Conservation (phyloP, 805 yeast genomes). For the Saturnispora dispora region DNA sequence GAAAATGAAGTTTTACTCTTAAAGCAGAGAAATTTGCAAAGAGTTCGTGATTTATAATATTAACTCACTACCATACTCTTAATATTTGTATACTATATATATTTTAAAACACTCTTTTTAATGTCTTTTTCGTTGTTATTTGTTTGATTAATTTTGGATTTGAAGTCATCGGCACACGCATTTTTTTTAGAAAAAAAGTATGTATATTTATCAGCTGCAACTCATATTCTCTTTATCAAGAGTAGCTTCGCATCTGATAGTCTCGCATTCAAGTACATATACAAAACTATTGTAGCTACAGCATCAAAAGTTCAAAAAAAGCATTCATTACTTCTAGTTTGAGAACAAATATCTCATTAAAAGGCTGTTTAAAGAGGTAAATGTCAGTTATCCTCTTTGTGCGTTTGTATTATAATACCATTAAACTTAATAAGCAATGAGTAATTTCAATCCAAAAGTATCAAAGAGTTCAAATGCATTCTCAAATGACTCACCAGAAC, state of each 20-base stretch:
- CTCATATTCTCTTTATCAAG: too few species aligned
- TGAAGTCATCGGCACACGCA: too few species aligned
- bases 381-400: background rate
- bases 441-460: too few species aligned
- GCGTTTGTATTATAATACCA: background rate
- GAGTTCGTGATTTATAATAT: background rate
- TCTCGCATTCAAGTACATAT: too few species aligned
- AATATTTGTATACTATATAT: background rate
- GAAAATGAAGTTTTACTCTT: constrained; percentile 7
- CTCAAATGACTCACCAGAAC: background rate
- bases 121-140: background rate
- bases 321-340: too few species aligned
- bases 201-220: too few species aligned
- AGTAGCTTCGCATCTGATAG: too few species aligned
- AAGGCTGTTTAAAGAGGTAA: background rate
- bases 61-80: background rate
- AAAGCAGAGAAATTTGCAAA: background rate
- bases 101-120: background rate
- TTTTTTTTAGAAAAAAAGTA: too few species aligned
- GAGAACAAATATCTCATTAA: too few species aligned
- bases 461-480: too few species aligned
- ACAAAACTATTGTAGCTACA: too few species aligned
- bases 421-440: background rate
- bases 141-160: background rate
- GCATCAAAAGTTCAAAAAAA: too few species aligned